A percentile compares a stretch with the other conserved stretches of the same genome.
Evolutionary conservation across 2,329 filamentous ascomycete genomes (phyloP).

Genomic region (Colletotrichum tanaceti): DNA sequence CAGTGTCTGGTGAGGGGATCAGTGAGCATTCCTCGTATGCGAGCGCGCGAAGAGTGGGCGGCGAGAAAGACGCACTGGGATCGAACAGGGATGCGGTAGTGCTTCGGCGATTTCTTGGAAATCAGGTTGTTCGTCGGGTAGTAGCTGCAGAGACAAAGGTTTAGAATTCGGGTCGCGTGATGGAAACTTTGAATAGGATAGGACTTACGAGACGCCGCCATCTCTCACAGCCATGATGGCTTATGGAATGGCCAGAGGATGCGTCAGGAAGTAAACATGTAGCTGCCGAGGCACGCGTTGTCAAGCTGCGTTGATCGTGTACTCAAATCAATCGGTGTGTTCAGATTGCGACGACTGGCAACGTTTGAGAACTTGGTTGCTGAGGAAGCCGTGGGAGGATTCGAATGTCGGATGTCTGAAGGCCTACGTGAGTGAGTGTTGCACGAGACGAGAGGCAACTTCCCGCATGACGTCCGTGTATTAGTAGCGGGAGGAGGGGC

Average conservation of each 20-base stretch:
- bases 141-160: slow-evolving; percentile 57
- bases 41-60: slow-evolving; percentile 9
- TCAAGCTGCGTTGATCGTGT: neutral
- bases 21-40: slow-evolving; percentile 25
- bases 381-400: slow-evolving; percentile 24
- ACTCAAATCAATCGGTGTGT: slow-evolving; percentile 2
- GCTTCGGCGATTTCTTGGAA: slow-evolving; percentile 69
- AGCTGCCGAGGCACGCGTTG: slow-evolving; percentile 18
- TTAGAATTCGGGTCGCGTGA: neutral
- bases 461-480: slow-evolving; percentile 40
- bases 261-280: slow-evolving; percentile 30
- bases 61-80: slow-evolving; percentile 61
- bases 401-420: slow-evolving; percentile 25
- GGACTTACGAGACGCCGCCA: slow-evolving; percentile 41
- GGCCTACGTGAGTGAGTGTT: slow-evolving; percentile 31
- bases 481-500: slow-evolving; percentile 31
- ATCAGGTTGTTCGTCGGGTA: slow-evolving; percentile 75
- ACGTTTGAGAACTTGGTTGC: neutral
- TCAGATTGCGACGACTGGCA: neutral
- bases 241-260: slow-evolving; percentile 33
- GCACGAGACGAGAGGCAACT: slow-evolving; percentile 39
- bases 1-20: slow-evolving; percentile 70
- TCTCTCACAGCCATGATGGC: slow-evolving; percentile 65
- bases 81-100: slow-evolving; percentile 74
- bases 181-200: neutral